These are phyloP conservation scores for Mrakiaceae sp. DNA, from an alignment of 1,284 basidiomycete species.

Conservation along the genomic window DNA sequence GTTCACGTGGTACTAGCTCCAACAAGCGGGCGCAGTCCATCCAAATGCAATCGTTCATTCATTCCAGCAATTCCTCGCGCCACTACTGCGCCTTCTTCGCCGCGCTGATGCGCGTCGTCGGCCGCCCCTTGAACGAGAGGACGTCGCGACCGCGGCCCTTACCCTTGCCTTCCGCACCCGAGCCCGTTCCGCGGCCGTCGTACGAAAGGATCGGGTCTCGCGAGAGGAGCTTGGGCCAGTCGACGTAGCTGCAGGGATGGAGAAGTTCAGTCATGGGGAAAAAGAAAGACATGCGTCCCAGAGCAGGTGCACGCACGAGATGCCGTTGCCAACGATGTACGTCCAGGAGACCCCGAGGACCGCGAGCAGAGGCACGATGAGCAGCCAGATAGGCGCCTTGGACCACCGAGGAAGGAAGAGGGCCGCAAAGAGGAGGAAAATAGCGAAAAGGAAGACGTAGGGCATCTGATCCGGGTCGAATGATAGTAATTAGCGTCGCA, in stretches of 20 bases:
- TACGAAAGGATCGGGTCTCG: constrained; percentile 77
- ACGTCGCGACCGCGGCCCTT: constrained; percentile 54
- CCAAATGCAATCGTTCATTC: too few relatives aligned
- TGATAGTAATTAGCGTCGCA: not conserved
- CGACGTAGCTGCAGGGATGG: constrained; percentile 49
- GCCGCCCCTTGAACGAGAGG: not conserved
- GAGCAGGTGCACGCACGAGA: not conserved
- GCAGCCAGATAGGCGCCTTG: not conserved
- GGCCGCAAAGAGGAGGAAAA: constrained; percentile 78
- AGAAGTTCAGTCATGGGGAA: not conserved
- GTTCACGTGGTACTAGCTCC: too few relatives aligned
- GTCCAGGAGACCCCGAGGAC: constrained; percentile 49
- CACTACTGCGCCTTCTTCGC: too few relatives aligned
- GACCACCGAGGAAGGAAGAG: constrained; percentile 55
- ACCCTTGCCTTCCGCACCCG: constrained; percentile 46
- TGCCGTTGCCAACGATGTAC: constrained; percentile 57
- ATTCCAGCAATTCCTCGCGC: too few relatives aligned
- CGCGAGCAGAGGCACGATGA: constrained; percentile 60
- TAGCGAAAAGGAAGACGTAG: constrained; percentile 62
- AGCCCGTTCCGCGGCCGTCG: constrained; percentile 60
- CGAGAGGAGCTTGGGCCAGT: constrained; percentile 81
- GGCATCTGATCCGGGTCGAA: constrained; percentile 53
- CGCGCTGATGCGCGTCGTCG: not conserved
- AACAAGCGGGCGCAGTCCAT: too few relatives aligned
- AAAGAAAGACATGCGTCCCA: too few relatives aligned